Conservation (phyloP, 345 rosid genomes). For the Euclidium syriacum region DNA sequence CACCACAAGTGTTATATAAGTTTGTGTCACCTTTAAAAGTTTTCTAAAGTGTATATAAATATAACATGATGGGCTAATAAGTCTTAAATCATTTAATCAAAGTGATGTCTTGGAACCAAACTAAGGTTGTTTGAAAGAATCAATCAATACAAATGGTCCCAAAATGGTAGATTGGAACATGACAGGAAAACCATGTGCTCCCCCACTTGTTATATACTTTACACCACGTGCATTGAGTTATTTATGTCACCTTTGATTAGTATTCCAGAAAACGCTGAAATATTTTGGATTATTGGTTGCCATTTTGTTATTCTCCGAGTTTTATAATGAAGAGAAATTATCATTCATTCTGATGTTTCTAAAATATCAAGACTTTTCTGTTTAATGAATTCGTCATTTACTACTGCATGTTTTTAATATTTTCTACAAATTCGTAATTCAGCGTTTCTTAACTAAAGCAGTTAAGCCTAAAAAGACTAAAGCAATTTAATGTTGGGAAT, state of each 20-base stretch:
- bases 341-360: no score
- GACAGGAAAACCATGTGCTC: slow-evolving; percentile 21
- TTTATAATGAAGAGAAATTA: no score
- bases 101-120: slow-evolving; percentile 14
- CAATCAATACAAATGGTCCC: slow-evolving; percentile 13
- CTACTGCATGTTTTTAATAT: no score
- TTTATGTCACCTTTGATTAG: neutral
- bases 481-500: no score
- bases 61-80: slow-evolving; percentile 1
- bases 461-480: no score
- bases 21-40: neutral
- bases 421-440: no score
- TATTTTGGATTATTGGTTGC: neutral
- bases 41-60: neutral
- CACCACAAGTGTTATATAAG: neutral
- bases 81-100: slow-evolving; percentile 14
- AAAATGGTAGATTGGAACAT: slow-evolving; percentile 18
- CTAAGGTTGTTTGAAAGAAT: slow-evolving; percentile 15
- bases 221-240: neutral
- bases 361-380: no score
- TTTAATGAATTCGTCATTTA: no score
- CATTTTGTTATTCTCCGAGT: neutral
- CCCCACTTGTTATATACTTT: slow-evolving; percentile 11
- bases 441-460: no score
- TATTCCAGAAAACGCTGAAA: neutral